Conservation (phyloP, 2,329 filamentous ascomycete species). For the Colletotrichum eremochloae region DNA sequence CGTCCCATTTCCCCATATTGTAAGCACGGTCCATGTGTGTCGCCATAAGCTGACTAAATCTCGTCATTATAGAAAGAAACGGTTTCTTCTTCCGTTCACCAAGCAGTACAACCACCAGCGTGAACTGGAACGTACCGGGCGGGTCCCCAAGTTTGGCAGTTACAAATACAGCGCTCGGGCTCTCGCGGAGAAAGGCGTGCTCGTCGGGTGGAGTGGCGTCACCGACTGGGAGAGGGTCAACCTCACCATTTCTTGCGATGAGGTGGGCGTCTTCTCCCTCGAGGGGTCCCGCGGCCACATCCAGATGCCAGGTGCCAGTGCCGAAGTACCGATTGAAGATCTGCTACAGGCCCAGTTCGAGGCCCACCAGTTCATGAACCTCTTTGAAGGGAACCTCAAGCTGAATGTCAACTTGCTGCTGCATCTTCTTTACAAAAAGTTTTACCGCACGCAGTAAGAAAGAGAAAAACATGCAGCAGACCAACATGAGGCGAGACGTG, state of each 20-base stretch:
- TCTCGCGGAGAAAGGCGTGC: slow-evolving; percentile 91
- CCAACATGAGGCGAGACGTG: slow-evolving; percentile 16
- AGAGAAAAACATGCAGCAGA: slow-evolving; percentile 3
- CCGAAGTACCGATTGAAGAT: slow-evolving; percentile 90
- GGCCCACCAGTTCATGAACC: slow-evolving; percentile 93
- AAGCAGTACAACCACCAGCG: slow-evolving; percentile 99
- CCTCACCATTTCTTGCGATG: slow-evolving; percentile 92
- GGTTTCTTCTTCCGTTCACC: slow-evolving; percentile 95
- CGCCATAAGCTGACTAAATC: slow-evolving; percentile 44
- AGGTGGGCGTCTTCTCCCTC: slow-evolving; percentile 93
- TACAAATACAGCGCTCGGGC: slow-evolving; percentile 96
- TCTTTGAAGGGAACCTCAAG: slow-evolving; percentile 88
- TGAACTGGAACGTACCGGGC: slow-evolving; percentile 91
- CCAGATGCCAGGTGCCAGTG: slow-evolving; percentile 94
- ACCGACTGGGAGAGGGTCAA: slow-evolving; percentile 92
- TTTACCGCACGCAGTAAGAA: slow-evolving; percentile 80
- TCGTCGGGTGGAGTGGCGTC: slow-evolving; percentile 92
- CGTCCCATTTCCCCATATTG: slow-evolving; percentile 25
- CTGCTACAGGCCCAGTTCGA: slow-evolving; percentile 97
- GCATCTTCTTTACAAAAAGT: slow-evolving; percentile 99
- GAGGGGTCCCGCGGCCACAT: slow-evolving; percentile 93
- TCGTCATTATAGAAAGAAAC: slow-evolving; percentile 75
- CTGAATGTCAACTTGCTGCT: slow-evolving; percentile 97
- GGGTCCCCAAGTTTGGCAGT: slow-evolving; percentile 93
- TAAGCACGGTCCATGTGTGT: slow-evolving; percentile 39